Evolutionary conservation across 805 yeast species (phyloP).

Genomic region (Candida montana): DNA sequence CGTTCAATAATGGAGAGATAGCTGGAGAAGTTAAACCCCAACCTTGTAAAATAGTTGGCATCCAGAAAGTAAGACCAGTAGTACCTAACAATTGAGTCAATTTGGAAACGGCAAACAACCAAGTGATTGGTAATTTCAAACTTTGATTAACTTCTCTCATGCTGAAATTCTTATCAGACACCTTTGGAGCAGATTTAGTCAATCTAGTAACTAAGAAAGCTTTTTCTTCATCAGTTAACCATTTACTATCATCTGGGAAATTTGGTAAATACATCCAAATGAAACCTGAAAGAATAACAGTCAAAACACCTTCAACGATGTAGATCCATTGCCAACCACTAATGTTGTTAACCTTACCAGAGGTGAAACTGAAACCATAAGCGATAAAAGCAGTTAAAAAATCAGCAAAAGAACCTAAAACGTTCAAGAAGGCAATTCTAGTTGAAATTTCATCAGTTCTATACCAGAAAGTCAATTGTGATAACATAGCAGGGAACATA

Average conservation of each 20-base stretch:
- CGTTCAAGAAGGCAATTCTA: slow-evolving; percentile 23
- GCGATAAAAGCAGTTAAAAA: slow-evolving; percentile 24
- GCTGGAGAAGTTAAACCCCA: slow-evolving; percentile 11
- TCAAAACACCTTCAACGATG: slow-evolving; percentile 16
- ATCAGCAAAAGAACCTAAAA: slow-evolving; percentile 21
- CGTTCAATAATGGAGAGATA: slow-evolving; percentile 13
- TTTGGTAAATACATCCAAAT: slow-evolving; percentile 14
- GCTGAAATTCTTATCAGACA: slow-evolving; percentile 3
- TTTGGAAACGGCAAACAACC: slow-evolving; percentile 9
- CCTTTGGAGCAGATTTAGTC: slow-evolving; percentile 7
- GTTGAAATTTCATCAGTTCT: slow-evolving; percentile 20
- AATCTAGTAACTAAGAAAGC: slow-evolving; percentile 7
- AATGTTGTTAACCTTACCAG: slow-evolving; percentile 11
- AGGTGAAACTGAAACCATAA: slow-evolving; percentile 16
- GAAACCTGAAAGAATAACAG: slow-evolving; percentile 10
- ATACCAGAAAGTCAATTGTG: slow-evolving; percentile 23
- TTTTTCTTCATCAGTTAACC: slow-evolving; percentile 15
- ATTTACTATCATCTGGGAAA: slow-evolving; percentile 17
- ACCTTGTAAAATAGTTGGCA: slow-evolving; percentile 13
- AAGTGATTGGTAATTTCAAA: slow-evolving; percentile 8
- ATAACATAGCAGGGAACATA: slow-evolving; percentile 14
- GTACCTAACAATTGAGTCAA: slow-evolving; percentile 14
- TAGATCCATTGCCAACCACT: slow-evolving; percentile 21
- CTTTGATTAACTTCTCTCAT: background rate
- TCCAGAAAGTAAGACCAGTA: slow-evolving; percentile 14